Base-by-base conservation (phyloP, 306 rosid species). In the Dalbergia cultrata region DNA sequence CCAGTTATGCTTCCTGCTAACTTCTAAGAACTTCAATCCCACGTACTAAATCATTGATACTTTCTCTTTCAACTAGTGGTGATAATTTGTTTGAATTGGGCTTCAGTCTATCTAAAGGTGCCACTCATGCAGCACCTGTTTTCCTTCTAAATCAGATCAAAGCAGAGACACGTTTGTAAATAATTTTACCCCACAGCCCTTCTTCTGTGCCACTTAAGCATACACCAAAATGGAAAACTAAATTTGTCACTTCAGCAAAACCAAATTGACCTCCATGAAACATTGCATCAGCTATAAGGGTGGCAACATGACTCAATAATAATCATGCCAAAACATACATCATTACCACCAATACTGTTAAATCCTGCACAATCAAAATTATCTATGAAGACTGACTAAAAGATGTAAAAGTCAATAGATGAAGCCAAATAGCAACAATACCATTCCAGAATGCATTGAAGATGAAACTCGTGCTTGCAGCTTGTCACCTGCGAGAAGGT, bases 361-460 rank as follows among this genome's bases (percentile, higher is more conserved):
- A 59, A 45, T 35, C n/a, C 67, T 37, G 26, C 56, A 37, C 58
- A 8, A 67, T 13, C 17, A 68, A 61, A 26, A 83, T 41, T 13
- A 78, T 61, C 75, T 44, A 47, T 62, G 6, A 78, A 50, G 19
- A 77, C 19, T 16, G 2, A 43, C n/a, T 45, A 8, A 78, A 67
- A 75, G 43, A 31, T 75, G 12, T 4, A 35, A 5, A 3, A 37
- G 41, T 37, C 41, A 4, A 47, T 13, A 75, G 64, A 57, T 19
- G 13, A 76, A 77, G 45, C 59, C 31, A 74, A 56, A 57, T 65
- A 68, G 52, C 18, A 37, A 7, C 33, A 80, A 12, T 91, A 93
- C 99, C 99, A 95, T 85, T 95, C 99, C 26, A 95, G 97, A 85
- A 95, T 88, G 79, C 99, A 93, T 59, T 95, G 99, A 80, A 95